A percentile compares a stretch with the other conserved stretches of the same genome.
These are phyloP conservation scores for Stylosanthes scabra DNA, from an alignment of 331 rosid species.

Conservation along the genomic window DNA sequence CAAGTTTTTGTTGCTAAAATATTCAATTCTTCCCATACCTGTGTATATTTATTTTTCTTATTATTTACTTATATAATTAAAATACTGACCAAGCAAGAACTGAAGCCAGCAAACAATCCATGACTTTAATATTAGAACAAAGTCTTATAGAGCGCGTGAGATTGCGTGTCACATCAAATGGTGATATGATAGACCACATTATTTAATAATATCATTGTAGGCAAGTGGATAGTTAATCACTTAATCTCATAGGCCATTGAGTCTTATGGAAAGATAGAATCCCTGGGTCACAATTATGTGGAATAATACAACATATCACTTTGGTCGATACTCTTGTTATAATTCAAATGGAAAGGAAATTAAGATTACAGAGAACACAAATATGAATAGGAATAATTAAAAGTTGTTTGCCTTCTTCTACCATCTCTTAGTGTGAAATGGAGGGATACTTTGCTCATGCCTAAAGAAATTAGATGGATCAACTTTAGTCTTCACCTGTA, in stretches of 20 bases:
- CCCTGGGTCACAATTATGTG: constrained; percentile 5
- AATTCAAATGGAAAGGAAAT: constrained; percentile 1
- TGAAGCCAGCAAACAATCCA: neutral
- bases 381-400: constrained; percentile 6
- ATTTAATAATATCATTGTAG: neutral
- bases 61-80: neutral
- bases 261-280: neutral
- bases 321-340: neutral
- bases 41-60: neutral
- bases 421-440: constrained; percentile 25
- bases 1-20: constrained; percentile 38
- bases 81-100: neutral
- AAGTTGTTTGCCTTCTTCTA: constrained; percentile 9
- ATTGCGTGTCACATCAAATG: constrained; percentile 13
- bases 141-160: neutral
- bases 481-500: constrained; percentile 57
- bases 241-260: too few species aligned
- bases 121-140: neutral
- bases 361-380: neutral
- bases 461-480: constrained; percentile 85
- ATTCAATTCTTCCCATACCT: constrained; percentile 12
- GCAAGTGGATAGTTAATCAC: neutral
- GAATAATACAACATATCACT: neutral
- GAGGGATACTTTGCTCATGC: constrained; percentile 85
- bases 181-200: neutral